Evolutionary conservation across 2,329 filamentous ascomycete genomes (phyloP), one percentile per base, ranked within the genome.

Genomic region (Penicillium sp.): DNA sequence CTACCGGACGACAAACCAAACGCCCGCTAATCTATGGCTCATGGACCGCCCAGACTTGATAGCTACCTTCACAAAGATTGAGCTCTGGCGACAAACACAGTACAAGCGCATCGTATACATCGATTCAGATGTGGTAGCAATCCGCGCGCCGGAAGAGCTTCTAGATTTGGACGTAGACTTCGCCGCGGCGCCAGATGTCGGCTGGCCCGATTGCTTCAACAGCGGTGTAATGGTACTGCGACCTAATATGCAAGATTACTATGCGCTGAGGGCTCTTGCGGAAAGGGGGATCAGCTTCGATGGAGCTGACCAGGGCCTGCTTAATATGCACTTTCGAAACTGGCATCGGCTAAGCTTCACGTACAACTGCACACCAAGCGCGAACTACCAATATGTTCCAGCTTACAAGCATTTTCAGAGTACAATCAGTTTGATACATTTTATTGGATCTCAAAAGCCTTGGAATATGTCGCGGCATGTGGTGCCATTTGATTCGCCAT

Each of bases 191-290:
- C 93, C 95, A 35, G 95, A 99, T 77, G 93, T 98, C 71, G 95
- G 95, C 69, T 99, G 95, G 95, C 95, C 95, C 38, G 95, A 99
- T 79, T 86, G 93, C 64, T 98, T 98, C 87, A 99, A 99, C 79
- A 93, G 91, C n/a, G 95, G 95, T 72, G 88, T 99, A 70, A 96
- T 99, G 92, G 92, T 93, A 41, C 79, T 99, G 63, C 90, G 85
- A 17, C 95, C 95, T 38, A 90, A 94, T 78, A 83, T 93, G 85
- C 90, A 90, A 61, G 93, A 96, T 68, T 98, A 93, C 78, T 90
- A 92, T 79, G 91, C 92, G 47, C 84, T 99, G 73, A 83, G 88
- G 66, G 91, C 91, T 66, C 88, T 97, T 84, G 93, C 95, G 29
- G 86, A 93, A 69, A 85, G 89, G 59, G 93, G 93, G 29, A 91